A percentile compares a stretch with the other conserved stretches of the same genome.
These are phyloP conservation scores for Blepharisma undulans DNA, from an alignment of 169 alveolate species.

Conservation along the genomic window DNA sequence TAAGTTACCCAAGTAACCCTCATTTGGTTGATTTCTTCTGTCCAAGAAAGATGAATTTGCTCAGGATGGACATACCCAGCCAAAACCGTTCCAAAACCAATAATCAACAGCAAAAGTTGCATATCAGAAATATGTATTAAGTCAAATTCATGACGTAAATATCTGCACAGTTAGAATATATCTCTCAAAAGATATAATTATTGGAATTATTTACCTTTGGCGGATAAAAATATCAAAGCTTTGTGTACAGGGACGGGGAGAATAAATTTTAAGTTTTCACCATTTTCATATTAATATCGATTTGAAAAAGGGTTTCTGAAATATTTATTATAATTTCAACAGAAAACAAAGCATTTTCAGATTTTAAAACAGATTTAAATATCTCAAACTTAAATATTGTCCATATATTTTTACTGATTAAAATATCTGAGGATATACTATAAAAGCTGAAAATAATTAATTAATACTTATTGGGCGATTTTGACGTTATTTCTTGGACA, in stretches of 20 bases:
- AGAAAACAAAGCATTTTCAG: background rate
- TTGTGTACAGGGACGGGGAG: background rate
- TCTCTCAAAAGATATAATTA: background rate
- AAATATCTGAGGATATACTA: background rate
- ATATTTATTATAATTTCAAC: background rate
- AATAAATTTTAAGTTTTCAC: background rate
- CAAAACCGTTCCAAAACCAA: background rate
- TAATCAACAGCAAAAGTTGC: background rate
- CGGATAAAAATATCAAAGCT: background rate
- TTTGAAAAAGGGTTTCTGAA: background rate
- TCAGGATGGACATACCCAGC: conserved; percentile 27
- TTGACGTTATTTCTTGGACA: conserved; percentile 60
- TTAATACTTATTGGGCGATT: conserved; percentile 45
- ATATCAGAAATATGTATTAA: background rate
- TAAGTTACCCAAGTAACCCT: conserved; percentile 38
- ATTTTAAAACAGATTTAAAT: background rate
- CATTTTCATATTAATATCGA: background rate
- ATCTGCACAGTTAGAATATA: background rate
- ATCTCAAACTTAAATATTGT: background rate
- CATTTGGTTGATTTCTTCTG: conserved; percentile 16
- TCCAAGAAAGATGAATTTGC: conserved; percentile 35
- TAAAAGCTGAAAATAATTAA: background rate
- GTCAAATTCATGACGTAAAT: background rate
- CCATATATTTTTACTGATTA: background rate
- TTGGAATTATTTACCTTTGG: background rate